Conservation (phyloP, 495 filamentous ascomycete species). For the Hypomontagnella monticulosa region DNA sequence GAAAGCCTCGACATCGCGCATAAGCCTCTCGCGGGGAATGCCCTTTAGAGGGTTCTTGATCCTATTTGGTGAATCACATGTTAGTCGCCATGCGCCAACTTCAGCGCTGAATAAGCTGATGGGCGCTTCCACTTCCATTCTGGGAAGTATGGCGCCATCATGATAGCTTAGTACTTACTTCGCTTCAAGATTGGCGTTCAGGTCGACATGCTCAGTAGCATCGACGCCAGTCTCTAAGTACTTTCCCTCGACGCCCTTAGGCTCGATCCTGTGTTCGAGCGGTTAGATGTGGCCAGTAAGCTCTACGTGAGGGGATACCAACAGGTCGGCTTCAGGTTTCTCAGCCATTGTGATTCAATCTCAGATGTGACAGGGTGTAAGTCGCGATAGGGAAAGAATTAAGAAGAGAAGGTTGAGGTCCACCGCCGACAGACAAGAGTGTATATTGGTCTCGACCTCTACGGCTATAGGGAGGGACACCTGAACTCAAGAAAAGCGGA, state of each 20-base stretch:
- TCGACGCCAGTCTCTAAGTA: constrained; percentile 50
- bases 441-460: constrained; percentile 8
- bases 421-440: constrained; percentile 19
- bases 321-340: constrained; percentile 25
- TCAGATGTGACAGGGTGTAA: not conserved
- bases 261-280: constrained; percentile 32
- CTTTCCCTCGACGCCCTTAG: constrained; percentile 46
- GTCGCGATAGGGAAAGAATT: not conserved
- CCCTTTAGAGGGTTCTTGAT: constrained; percentile 69
- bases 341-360: constrained; percentile 26
- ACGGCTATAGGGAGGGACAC: constrained; percentile 14
- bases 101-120: not conserved
- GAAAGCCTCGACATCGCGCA: constrained; percentile 65
- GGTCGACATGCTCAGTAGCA: constrained; percentile 49
- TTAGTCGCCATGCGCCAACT: constrained; percentile 7
- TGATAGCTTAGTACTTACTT: constrained; percentile 45
- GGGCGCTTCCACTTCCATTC: not conserved
- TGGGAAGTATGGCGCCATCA: not conserved
- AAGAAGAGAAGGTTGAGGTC: constrained; percentile 1
- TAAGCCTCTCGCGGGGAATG: constrained; percentile 61
- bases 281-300: constrained; percentile 20
- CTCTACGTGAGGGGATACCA: constrained; percentile 1
- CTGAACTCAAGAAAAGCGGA: constrained; percentile 21
- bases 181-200: constrained; percentile 59
- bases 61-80: constrained; percentile 41